These are phyloP conservation scores for Eutrema yunnanense DNA, from an alignment of 345 rosid species.

Conservation along the genomic window DNA sequence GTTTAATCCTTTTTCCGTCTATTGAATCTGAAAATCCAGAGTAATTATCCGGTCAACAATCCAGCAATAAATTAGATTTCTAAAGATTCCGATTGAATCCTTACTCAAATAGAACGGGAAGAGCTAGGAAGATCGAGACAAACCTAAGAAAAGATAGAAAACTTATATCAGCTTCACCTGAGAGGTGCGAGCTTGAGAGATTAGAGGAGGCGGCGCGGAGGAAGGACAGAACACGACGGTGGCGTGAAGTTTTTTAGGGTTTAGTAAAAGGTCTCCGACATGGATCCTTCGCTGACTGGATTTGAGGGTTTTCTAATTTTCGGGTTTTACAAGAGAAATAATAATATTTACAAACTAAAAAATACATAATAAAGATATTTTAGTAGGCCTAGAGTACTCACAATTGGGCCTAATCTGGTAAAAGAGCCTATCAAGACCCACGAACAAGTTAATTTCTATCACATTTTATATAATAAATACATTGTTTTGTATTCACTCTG, in stretches of 20 bases:
- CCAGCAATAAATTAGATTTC: not conserved
- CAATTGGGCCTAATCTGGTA: not conserved
- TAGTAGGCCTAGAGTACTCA: not conserved
- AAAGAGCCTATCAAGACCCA: not conserved
- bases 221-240: not conserved
- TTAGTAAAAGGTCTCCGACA: conserved; percentile 5
- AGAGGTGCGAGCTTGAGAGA: not conserved
- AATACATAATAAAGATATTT: not conserved
- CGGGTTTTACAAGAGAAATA: conserved; percentile 9
- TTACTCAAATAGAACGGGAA: not conserved
- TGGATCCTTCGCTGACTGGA: not conserved
- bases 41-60: not conserved
- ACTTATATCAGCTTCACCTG: conserved; percentile 1
- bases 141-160: not conserved
- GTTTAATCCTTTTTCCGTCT: not conserved
- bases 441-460: not conserved
- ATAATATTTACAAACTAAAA: not conserved
- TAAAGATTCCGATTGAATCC: not conserved
- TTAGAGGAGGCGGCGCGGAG: not conserved
- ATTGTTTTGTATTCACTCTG: not conserved
- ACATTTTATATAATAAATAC: not conserved
- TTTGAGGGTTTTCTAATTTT: conserved; percentile 11
- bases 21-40: not conserved
- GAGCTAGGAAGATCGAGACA: not conserved
- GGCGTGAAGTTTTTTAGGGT: not conserved